Percentiles rank a stretch among this genome's conserved stretches.
Conservation (phyloP, 306 rosid species). For the Phaseolus lunatus region DNA sequence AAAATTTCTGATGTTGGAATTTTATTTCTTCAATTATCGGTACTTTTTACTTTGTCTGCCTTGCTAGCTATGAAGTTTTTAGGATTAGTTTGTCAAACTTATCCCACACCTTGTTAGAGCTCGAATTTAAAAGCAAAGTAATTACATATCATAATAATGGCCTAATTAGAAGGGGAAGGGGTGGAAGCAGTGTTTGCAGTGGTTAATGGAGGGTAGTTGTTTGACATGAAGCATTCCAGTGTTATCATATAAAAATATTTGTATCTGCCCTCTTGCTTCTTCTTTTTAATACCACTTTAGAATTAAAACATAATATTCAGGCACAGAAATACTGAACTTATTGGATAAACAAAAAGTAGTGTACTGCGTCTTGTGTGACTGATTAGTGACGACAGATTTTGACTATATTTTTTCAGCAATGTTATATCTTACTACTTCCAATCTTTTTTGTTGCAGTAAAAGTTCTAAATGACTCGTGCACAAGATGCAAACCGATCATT, state of each 20-base stretch:
- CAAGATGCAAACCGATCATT: conserved; percentile 77
- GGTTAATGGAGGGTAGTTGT: neutral
- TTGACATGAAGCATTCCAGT: neutral
- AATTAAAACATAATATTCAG: neutral
- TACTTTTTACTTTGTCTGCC: neutral
- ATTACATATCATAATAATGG: neutral
- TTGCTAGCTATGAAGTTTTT: neutral
- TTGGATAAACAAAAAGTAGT: neutral
- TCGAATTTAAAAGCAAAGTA: neutral
- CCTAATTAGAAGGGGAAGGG: conserved; percentile 6
- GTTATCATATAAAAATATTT: conserved; percentile 8
- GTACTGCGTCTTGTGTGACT: conserved; percentile 28
- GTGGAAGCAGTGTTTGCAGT: neutral
- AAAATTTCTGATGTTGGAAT: neutral
- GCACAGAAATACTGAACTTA: neutral
- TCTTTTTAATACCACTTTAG: neutral
- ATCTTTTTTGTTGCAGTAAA: conserved; percentile 50
- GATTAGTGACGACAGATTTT: neutral
- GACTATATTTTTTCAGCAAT: conserved; percentile 16
- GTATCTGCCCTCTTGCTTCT: neutral
- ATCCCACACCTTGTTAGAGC: neutral
- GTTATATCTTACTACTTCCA: conserved; percentile 25
- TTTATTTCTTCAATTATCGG: conserved; percentile 1
- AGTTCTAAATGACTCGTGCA: conserved; percentile 71
- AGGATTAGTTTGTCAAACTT: conserved; percentile 22